Evolutionary conservation across 164 flowering plant genomes (phyloP), one percentile per base, ranked within the genome.

Genomic region (Saururus chinensis): DNA sequence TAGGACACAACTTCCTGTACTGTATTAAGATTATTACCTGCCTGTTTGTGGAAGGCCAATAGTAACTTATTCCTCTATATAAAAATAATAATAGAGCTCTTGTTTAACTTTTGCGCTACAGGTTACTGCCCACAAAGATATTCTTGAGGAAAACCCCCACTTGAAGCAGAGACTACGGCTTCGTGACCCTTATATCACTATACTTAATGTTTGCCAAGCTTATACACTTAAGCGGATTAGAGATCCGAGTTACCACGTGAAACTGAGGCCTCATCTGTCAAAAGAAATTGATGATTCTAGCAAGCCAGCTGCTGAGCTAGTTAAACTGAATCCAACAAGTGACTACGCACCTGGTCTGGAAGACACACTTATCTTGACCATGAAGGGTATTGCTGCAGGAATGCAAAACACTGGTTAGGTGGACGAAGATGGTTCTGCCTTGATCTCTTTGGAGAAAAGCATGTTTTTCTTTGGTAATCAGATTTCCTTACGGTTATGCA

Each of bases 341-440:
- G 99, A 95, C 35, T 91, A 95, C 60, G 99, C 96, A 17, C 99
- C 99, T 37, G 99, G 99, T 57, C 70, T 93, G 73, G 99, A 93
- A 76, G 99, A 93, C 75, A 93, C 99, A 30, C 96, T 93, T 74
- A 93, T 93, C 70, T 71, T 93, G 78, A 93, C 99, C 70, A 93
- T 93, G 99, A 93, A 93, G 82, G 99, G 96, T 68, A 82, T 95
- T 67, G 99, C 99, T 55, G 99, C 99, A 17, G 99, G 99, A 19
- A 40, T 95, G 82, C 99, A 95, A 77, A 95, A 95, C 81, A 95
- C 99, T 10, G 99, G 99, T 73, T 95, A 76, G 30, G 24, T 17
- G 14, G 2, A 45, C 49, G 17, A 45, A 45, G 14, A 45, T 45
- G 49, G 49, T 30, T 2, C 37, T 30, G n/a, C n/a, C n/a, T n/a